Evolutionary conservation across 208 protist species (phyloP).

Genomic region (Angomonas desouzai): DNA sequence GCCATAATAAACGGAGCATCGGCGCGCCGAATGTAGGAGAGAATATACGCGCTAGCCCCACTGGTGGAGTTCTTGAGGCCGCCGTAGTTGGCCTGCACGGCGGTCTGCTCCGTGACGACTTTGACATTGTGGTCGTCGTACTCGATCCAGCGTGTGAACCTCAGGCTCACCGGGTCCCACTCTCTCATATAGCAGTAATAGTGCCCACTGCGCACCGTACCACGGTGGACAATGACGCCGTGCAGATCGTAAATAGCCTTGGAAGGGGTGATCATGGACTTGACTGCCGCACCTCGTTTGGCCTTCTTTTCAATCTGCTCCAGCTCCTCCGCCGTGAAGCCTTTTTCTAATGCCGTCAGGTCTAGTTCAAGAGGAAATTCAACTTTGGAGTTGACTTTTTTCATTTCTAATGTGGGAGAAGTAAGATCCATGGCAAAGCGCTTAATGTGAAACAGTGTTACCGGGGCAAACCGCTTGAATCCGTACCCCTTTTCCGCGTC

Average conservation of each 20-base stretch:
- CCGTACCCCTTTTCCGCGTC: conserved; percentile 79
- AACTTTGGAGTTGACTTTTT: conserved; percentile 73
- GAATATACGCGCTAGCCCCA: conserved; percentile 70
- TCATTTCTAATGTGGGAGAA: conserved; percentile 75
- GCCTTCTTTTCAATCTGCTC: conserved; percentile 6
- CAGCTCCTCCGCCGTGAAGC: conserved; percentile 14
- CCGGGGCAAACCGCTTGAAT: conserved; percentile 77
- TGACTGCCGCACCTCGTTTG: conserved; percentile 18
- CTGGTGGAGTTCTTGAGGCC: conserved; percentile 12
- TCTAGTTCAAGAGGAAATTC: conserved; percentile 76
- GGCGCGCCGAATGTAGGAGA: conserved; percentile 77
- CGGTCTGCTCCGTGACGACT: conserved; percentile 47
- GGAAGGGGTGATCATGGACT: conserved; percentile 42
- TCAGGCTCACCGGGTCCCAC: conserved; percentile 45
- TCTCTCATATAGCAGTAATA: conserved; percentile 89
- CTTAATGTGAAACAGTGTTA: conserved; percentile 89
- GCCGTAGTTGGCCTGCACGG: conserved; percentile 75
- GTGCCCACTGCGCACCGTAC: conserved; percentile 83
- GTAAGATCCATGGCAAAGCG: conserved; percentile 89
- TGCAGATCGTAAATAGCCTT: conserved; percentile 82
- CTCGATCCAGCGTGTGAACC: conserved; percentile 76
- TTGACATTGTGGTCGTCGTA: conserved; percentile 80
- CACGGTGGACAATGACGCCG: conserved; percentile 86
- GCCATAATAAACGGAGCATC: conserved; percentile 54
- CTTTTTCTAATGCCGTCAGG: conserved; percentile 51